Percentiles rank a stretch among this genome's conserved stretches.
Evolutionary conservation across 176 grass and related monocot genomes (phyloP).

Genomic region (maize (Zea mays)): Zm-B73-REFERENCE-NAM-5.0 NC_050098.1:163556501-163557000

Average conservation of each 20-base stretch:
- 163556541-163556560: conserved; percentile 23
- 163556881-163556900: no score
- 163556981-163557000: no score
- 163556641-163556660: conserved; percentile 31
- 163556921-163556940: no score
- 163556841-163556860: not conserved
- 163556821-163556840: not conserved
- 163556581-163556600: conserved; percentile 27
- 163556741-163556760: not conserved
- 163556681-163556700: not conserved
- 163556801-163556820: conserved; percentile 44
- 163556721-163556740: not conserved
- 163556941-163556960: no score
- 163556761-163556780: conserved; percentile 1
- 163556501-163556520: conserved; percentile 37
- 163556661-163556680: conserved; percentile 5
- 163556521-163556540: conserved; percentile 44
- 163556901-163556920: no score
- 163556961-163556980: no score
- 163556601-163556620: not conserved
- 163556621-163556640: conserved; percentile 9
- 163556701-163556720: conserved; percentile 20
- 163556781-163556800: conserved; percentile 26
- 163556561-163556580: conserved; percentile 33
- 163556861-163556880: no score